These are phyloP conservation scores for Coemansia sp. DNA, from an alignment of 192 early-diverging fungal genomes.

Conservation along the genomic window DNA sequence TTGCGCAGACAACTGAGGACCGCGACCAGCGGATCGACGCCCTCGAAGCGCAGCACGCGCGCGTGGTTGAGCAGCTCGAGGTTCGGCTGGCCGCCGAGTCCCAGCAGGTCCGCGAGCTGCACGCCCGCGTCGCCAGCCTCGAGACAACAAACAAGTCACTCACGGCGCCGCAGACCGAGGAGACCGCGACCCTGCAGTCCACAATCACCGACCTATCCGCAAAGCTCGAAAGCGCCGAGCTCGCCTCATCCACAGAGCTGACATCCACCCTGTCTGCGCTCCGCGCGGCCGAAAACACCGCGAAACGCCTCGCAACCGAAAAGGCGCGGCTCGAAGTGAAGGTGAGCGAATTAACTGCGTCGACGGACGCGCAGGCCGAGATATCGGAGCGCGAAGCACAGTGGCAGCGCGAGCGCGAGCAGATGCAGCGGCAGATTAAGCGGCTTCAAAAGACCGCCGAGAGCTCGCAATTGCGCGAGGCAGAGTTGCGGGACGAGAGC, in stretches of 20 bases:
- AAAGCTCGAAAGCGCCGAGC: constrained; percentile 24
- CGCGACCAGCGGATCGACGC: constrained; percentile 6
- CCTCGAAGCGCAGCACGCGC: constrained; percentile 11
- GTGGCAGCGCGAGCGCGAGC: constrained; percentile 45
- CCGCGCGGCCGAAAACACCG: constrained; percentile 17
- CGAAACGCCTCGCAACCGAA: constrained; percentile 32
- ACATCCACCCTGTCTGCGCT: constrained; percentile 4
- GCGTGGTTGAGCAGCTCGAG: constrained; percentile 20
- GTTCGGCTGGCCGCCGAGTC: constrained; percentile 9
- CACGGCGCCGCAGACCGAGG: constrained; percentile 33
- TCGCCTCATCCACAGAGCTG: constrained; percentile 16
- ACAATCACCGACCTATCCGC: constrained; percentile 31
- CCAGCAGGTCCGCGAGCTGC: constrained; percentile 15
- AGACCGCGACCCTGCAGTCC: constrained; percentile 16
- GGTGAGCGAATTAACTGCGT: constrained; percentile 20
- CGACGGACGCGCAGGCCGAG: constrained; percentile 23
- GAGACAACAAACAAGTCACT: constrained; percentile 31
- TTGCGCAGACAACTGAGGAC: not conserved
- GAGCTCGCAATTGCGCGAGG: constrained; percentile 33
- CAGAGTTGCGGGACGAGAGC: constrained; percentile 49
- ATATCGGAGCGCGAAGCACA: constrained; percentile 7
- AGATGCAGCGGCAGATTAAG: constrained; percentile 30
- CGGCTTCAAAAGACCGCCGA: constrained; percentile 33
- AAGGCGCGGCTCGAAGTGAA: constrained; percentile 14
- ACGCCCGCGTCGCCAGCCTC: constrained; percentile 17